Percentiles rank a stretch among this genome's conserved stretches.
These are phyloP conservation scores for Thielaviopsis punctulata DNA, from an alignment of 2,329 filamentous ascomycete genomes.

Conservation along the genomic window DNA sequence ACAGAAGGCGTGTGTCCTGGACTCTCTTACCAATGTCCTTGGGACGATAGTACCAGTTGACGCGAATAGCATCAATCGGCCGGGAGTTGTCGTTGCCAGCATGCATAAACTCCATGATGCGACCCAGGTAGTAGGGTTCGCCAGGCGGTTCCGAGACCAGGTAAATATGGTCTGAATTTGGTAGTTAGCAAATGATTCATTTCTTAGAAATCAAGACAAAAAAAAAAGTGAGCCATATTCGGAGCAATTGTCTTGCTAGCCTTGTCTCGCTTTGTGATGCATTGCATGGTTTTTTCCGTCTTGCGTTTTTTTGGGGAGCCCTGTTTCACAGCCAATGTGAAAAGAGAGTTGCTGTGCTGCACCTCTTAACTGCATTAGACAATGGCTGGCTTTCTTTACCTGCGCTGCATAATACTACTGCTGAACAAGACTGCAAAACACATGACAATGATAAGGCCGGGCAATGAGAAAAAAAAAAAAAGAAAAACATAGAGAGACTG, in stretches of 20 bases:
- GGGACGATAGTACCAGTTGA: slow-evolving; percentile 97
- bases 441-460: no score
- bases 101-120: slow-evolving; percentile 96
- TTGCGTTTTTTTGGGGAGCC: background rate
- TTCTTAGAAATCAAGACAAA: background rate
- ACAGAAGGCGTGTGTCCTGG: slow-evolving; percentile 78
- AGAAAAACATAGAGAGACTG: no score
- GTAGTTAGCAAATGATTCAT: background rate
- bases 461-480: no score
- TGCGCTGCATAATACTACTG: no score
- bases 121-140: slow-evolving; percentile 91
- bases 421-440: no score
- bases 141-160: slow-evolving; percentile 93
- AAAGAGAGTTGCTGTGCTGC: no score
- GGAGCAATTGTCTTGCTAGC: background rate
- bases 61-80: slow-evolving; percentile 69
- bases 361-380: no score
- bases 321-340: background rate
- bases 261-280: background rate
- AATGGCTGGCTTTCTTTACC: no score
- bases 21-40: slow-evolving; percentile 89
- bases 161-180: slow-evolving; percentile 56
- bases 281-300: background rate
- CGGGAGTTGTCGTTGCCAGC: slow-evolving; percentile 53
- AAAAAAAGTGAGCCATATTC: no score